Percentiles rank a stretch among this genome's conserved stretches.
These are phyloP conservation scores for Aspergillus cejpii DNA, from an alignment of 2,329 filamentous ascomycete species.

Conservation along the genomic window DNA sequence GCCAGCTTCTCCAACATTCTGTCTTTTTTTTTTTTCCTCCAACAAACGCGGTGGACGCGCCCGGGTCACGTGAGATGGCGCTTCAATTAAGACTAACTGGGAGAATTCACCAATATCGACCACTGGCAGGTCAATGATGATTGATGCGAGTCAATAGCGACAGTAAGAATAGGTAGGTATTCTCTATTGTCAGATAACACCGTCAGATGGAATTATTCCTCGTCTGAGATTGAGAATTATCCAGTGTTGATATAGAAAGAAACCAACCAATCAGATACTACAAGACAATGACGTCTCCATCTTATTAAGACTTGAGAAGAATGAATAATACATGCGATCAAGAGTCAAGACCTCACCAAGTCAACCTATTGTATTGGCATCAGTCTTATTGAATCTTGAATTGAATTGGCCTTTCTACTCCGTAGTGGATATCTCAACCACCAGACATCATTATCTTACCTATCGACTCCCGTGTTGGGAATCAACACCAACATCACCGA, in stretches of 20 bases:
- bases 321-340: background rate
- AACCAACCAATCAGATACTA: background rate
- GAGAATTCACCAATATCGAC: background rate
- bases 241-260: background rate
- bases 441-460: no score
- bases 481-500: no score
- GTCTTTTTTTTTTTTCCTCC: constrained; percentile 17
- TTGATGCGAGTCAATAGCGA: no score
- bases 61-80: constrained; percentile 18
- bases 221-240: no score
- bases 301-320: background rate
- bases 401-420: no score
- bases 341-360: no score
- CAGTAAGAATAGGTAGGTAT: background rate
- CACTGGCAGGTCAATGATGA: background rate
- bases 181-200: background rate
- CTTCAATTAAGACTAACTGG: constrained; percentile 18
- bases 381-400: no score
- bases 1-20: constrained; percentile 7
- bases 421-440: no score
- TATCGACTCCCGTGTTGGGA: no score
- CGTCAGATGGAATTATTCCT: no score
- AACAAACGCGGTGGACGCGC: constrained; percentile 18
- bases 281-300: background rate
- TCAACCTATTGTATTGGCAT: no score